phyloP scores from a whole-genome alignment of 1,284 basidiomycete species.

The Leccinum colubrinum region DNA sequence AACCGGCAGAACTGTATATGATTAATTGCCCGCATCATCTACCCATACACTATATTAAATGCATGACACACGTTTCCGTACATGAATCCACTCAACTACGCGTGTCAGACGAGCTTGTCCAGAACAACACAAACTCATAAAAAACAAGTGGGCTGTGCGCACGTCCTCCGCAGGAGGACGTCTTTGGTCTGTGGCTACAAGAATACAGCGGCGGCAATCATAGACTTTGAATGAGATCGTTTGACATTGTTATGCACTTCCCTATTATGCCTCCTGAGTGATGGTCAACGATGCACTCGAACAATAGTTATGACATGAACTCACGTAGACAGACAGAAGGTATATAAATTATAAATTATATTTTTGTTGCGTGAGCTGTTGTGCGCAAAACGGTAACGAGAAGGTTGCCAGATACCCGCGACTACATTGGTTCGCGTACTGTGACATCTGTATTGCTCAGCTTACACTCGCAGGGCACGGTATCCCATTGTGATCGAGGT shows the following conservation, averaged over 20 bases:
- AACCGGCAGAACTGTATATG: not conserved
- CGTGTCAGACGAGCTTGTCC: not conserved
- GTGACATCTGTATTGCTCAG: no score
- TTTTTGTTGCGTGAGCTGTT: no score
- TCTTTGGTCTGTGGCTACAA: not conserved
- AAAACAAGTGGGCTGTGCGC: not conserved
- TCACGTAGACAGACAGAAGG: no score
- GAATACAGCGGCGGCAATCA: not conserved
- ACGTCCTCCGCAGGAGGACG: not conserved
- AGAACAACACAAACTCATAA: not conserved
- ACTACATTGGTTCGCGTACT: no score
- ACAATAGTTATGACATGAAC: no score
- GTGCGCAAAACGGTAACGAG: no score
- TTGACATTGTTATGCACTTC: slow-evolving; percentile 22
- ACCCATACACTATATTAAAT: not conserved
- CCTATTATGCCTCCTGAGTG: slow-evolving; percentile 14
- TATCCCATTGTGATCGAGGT: no score
- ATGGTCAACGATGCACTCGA: not conserved
- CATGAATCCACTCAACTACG: not conserved
- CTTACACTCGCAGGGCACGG: no score
- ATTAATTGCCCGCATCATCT: not conserved
- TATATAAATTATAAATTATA: no score
- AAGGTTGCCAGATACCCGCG: no score
- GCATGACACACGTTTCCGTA: slow-evolving; percentile 2
- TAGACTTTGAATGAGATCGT: slow-evolving; percentile 11